Conservation (phyloP, 306 rosid species). For the Cucurbita pepo region DNA sequence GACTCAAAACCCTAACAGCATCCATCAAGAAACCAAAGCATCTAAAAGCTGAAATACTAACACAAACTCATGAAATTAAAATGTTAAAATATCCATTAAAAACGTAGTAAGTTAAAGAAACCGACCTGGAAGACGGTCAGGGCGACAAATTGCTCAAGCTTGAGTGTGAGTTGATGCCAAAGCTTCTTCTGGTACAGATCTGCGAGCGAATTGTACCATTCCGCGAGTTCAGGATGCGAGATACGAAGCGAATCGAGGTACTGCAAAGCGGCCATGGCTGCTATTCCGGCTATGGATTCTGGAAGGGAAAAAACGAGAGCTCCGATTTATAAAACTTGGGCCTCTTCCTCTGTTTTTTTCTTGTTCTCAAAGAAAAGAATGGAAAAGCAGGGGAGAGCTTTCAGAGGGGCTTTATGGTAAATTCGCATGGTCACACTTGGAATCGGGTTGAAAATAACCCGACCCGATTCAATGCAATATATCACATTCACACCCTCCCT, state of each 20-base stretch:
- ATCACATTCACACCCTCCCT: no score
- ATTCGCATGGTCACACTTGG: neutral
- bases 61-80: neutral
- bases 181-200: constrained; percentile 99
- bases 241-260: constrained; percentile 80
- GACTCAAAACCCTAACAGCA: constrained; percentile 42
- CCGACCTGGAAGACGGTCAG: constrained; percentile 80
- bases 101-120: neutral
- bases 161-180: constrained; percentile 98
- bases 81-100: neutral
- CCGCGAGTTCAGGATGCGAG: constrained; percentile 78
- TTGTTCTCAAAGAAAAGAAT: constrained; percentile 46
- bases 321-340: constrained; percentile 11
- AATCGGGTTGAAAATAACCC: neutral
- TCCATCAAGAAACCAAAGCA: neutral
- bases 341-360: constrained; percentile 8
- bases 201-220: constrained; percentile 84
- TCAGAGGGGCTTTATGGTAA: neutral
- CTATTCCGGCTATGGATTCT: constrained; percentile 2
- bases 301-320: neutral
- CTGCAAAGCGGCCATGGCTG: constrained; percentile 80
- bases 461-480: neutral
- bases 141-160: constrained; percentile 94
- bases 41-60: neutral
- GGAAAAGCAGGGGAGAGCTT: neutral